phyloP scores from a whole-genome alignment of 1,139 yeast genomes.

The Yamadazyma buinensis region DNA sequence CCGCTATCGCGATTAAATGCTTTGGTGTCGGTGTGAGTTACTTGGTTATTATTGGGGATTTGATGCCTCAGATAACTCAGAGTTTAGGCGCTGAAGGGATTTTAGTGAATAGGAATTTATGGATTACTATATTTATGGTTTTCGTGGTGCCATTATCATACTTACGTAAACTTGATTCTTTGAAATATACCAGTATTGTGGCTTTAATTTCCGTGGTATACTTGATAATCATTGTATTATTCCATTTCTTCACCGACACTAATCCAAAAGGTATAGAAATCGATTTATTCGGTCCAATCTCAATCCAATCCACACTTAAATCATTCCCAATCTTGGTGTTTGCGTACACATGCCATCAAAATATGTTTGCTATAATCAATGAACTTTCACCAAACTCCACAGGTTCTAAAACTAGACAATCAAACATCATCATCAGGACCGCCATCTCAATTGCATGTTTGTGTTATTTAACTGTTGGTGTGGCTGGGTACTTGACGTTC shows the following conservation, averaged over 20 bases:
- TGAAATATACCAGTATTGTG: constrained; percentile 81
- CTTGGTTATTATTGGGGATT: constrained; percentile 82
- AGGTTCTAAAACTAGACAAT: constrained; percentile 50
- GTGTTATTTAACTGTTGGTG: constrained; percentile 67
- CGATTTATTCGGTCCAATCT: constrained; percentile 36
- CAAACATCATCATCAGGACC: constrained; percentile 51
- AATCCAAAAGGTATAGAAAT: constrained; percentile 9
- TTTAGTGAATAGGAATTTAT: constrained; percentile 50
- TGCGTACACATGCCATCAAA: constrained; percentile 95
- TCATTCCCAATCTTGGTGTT: constrained; percentile 88
- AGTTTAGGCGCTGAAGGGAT: constrained; percentile 28
- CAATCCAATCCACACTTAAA: constrained; percentile 32
- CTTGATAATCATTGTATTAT: constrained; percentile 67
- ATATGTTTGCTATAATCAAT: constrained; percentile 84
- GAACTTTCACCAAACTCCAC: constrained; percentile 42
- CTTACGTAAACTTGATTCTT: constrained; percentile 71
- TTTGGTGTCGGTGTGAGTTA: constrained; percentile 93
- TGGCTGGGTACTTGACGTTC: constrained; percentile 82
- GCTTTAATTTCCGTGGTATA: constrained; percentile 82
- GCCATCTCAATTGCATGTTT: constrained; percentile 61
- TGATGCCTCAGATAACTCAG: constrained; percentile 73
- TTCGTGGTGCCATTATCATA: constrained; percentile 74
- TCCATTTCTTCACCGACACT: constrained; percentile 28
- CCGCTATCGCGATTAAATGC: constrained; percentile 59
- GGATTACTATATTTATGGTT: constrained; percentile 64